Evolutionary conservation across 306 rosid genomes (phyloP).

Genomic region (Arachis hypogaea): DNA sequence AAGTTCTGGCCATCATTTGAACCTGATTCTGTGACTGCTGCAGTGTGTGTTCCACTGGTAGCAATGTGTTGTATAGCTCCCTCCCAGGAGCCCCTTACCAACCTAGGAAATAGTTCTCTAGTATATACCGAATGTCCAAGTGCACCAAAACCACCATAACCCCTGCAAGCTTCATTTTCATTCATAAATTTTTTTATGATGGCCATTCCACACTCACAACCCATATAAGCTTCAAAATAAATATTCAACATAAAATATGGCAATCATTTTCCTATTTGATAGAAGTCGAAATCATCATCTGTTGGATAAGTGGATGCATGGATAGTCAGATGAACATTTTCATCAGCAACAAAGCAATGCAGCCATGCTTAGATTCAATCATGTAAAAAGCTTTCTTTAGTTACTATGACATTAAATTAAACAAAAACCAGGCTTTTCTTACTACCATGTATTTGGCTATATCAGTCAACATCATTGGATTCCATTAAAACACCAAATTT

Average conservation of each 20-base stretch:
- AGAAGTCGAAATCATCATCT: too few relatives aligned
- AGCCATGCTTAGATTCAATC: too few relatives aligned
- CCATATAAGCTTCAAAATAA: conserved; percentile 8
- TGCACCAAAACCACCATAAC: conserved; percentile 98
- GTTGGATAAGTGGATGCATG: too few relatives aligned
- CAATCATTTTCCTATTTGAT: too few relatives aligned
- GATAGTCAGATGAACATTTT: too few relatives aligned
- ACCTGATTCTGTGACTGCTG: conserved; percentile 85
- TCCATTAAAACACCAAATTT: background rate
- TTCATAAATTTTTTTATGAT: conserved; percentile 44
- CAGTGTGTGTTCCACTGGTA: conserved; percentile 92
- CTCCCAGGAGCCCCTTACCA: conserved; percentile 87
- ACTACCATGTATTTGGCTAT: too few relatives aligned
- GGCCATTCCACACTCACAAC: conserved; percentile 33
- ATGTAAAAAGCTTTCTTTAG: too few relatives aligned
- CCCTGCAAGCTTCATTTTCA: conserved; percentile 83
- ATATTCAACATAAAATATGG: conserved; percentile 12
- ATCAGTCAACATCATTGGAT: too few relatives aligned
- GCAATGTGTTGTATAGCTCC: conserved; percentile 72
- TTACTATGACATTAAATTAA: too few relatives aligned
- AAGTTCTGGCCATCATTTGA: background rate
- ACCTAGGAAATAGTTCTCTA: conserved; percentile 77
- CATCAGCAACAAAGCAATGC: too few relatives aligned
- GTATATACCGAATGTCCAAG: conserved; percentile 90
- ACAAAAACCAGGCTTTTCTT: too few relatives aligned